Conservation (phyloP, 495 filamentous ascomycete species). For the Podospora pseudopauciseta region DNA sequence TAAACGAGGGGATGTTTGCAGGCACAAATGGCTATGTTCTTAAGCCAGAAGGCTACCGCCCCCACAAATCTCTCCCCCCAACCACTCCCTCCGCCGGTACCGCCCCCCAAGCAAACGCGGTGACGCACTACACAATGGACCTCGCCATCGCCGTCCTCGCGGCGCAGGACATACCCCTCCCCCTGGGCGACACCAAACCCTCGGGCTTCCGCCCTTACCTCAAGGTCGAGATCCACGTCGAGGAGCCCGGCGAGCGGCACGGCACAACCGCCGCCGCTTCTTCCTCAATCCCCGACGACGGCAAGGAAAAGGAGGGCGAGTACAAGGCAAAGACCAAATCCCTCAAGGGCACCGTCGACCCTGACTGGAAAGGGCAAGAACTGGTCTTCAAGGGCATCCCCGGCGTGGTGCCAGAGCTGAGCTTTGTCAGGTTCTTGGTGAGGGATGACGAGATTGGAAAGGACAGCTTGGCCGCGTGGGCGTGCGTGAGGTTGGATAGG, state of each 20-base stretch:
- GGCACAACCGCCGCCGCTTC: slow-evolving; percentile 19
- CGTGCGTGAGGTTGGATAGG: slow-evolving; percentile 79
- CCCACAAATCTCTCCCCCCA: background rate
- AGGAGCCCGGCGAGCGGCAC: slow-evolving; percentile 52
- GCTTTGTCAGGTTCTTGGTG: slow-evolving; percentile 83
- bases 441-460: slow-evolving; percentile 74
- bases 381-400: slow-evolving; percentile 58
- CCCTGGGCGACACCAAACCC: slow-evolving; percentile 51
- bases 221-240: slow-evolving; percentile 77
- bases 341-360: slow-evolving; percentile 55
- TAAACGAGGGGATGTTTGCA: slow-evolving; percentile 89
- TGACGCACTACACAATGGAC: slow-evolving; percentile 48
- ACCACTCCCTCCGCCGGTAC: slow-evolving; percentile 1
- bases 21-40: slow-evolving; percentile 77
- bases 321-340: slow-evolving; percentile 69
- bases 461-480: slow-evolving; percentile 80
- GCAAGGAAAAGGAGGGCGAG: slow-evolving; percentile 51
- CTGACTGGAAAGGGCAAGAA: slow-evolving; percentile 66
- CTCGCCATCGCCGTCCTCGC: slow-evolving; percentile 54
- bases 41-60: slow-evolving; percentile 56
- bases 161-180: slow-evolving; percentile 55
- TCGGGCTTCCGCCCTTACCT: slow-evolving; percentile 71
- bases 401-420: slow-evolving; percentile 70
- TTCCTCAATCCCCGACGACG: slow-evolving; percentile 14
- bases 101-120: slow-evolving; percentile 30